Conservation (phyloP, 352 stramenopile species). For the Phytophthora quininea region DNA sequence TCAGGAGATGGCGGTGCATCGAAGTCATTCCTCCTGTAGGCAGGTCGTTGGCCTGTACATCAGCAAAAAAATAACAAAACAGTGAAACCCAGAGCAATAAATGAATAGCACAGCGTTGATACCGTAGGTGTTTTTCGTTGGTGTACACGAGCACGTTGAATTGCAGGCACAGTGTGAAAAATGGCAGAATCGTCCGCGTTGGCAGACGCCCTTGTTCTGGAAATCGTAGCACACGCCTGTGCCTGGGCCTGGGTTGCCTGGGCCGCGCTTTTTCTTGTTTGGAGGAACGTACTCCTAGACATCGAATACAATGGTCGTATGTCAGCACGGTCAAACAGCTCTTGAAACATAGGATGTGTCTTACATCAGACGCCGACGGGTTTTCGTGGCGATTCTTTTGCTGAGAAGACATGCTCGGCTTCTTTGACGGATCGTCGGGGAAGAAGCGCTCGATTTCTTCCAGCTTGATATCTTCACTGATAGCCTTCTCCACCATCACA, state of each 20-base stretch:
- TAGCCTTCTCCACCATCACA: slow-evolving; percentile 68
- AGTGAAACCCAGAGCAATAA: slow-evolving; percentile 3
- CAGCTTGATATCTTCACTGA: slow-evolving; percentile 76
- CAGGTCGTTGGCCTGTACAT: slow-evolving; percentile 69
- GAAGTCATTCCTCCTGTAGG: slow-evolving; percentile 84
- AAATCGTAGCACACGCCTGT: slow-evolving; percentile 90
- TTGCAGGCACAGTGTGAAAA: slow-evolving; percentile 90
- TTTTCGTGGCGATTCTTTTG: slow-evolving; percentile 50
- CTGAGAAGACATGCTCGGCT: slow-evolving; percentile 37
- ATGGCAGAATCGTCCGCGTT: slow-evolving; percentile 84
- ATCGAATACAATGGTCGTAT: not conserved
- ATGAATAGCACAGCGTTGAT: slow-evolving; percentile 6
- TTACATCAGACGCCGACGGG: slow-evolving; percentile 46
- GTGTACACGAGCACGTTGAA: slow-evolving; percentile 83
- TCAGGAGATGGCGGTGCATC: slow-evolving; percentile 78
- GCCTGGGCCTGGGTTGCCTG: slow-evolving; percentile 44
- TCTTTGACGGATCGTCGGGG: slow-evolving; percentile 68
- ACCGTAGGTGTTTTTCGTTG: slow-evolving; percentile 87
- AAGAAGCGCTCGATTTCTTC: slow-evolving; percentile 87
- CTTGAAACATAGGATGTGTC: not conserved
- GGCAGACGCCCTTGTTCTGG: slow-evolving; percentile 88
- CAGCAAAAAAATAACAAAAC: not conserved
- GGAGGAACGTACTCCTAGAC: slow-evolving; percentile 59
- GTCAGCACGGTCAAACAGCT: not conserved
- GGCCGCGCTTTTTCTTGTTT: slow-evolving; percentile 72